These are phyloP conservation scores for Melampsora americana DNA, from an alignment of 1,284 basidiomycete species.

Conservation along the genomic window DNA sequence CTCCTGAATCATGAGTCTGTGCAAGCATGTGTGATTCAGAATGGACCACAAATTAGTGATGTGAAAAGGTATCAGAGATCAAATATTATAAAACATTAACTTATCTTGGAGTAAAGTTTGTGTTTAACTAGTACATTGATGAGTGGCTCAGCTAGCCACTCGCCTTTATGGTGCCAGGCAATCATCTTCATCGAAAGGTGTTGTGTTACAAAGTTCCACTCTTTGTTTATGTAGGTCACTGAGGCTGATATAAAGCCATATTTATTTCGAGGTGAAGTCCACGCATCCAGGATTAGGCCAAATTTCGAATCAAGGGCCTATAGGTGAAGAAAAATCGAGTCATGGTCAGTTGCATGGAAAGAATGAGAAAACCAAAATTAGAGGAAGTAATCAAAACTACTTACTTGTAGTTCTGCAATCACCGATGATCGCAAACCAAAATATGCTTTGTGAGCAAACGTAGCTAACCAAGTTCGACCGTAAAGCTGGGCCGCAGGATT, in stretches of 20 bases:
- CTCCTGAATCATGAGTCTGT: constrained; percentile 2
- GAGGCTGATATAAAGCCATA: no score
- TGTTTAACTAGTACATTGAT: no score
- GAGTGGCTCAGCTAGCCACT: no score
- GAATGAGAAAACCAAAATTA: no score
- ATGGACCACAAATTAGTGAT: no score
- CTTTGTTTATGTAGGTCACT: constrained; percentile 5
- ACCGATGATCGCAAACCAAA: background rate
- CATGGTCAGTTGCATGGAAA: no score
- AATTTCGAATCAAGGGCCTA: background rate
- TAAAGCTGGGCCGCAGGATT: constrained; percentile 13
- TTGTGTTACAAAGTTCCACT: background rate
- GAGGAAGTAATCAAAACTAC: background rate
- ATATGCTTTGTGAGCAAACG: constrained; percentile 13
- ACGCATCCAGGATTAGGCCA: constrained; percentile 14
- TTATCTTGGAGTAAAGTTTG: no score
- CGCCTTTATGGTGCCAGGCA: no score
- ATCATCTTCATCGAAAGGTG: constrained; percentile 6
- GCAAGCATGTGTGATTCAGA: background rate
- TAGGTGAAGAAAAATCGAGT: no score
- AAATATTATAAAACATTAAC: no score
- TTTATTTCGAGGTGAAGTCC: no score
- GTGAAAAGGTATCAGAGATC: no score
- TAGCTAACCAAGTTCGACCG: constrained; percentile 19
- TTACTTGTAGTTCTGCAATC: constrained; percentile 1